Base-by-base conservation (phyloP, 2,329 filamentous ascomycete species). In the Aspergillus carbonarius region DNA sequence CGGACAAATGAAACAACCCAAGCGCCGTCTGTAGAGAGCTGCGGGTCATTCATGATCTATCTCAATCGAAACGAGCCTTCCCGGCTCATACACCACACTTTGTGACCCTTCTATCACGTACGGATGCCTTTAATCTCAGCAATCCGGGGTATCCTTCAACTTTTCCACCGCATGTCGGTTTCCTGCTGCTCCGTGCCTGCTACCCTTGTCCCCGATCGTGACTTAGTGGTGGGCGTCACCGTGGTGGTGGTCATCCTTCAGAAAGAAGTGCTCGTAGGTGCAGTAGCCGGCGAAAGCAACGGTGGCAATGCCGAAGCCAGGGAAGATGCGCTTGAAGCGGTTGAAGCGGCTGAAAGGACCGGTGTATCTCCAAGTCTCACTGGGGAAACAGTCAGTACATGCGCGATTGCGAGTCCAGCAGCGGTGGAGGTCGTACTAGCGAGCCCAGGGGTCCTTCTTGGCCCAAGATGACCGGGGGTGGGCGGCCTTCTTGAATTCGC, bases 321-420 rank as follows among this genome's bases (percentile, higher is more conserved):
- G 95, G 74, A 99, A 92, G 64, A 87, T 82, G 70, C 85, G 82
- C 81, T 88, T 92, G 82, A 97, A 95, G 69, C 95, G 89, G 81
- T 96, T 96, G 80, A 83, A 90, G 69, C 93, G 86, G 66, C 88
- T 89, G 82, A 97, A 98, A 55, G 86, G 88, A 63, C 93, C 95
- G 35, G 85, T 88, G 82, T 96, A 97, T 78, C 95, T 86, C 95
- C 95, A 99, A 73, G 90, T 85, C 82, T 99, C 95, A 73, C 95
- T 99, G 75, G 37, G 15, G 25, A 30, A 6, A 18, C 40, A 50
- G 68, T 71, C 58, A 72, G 61, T 52, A 58, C 46, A 42, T 23
- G 34, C 2, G 42, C 23, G 44, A 34, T 20, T 15, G 23, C 52
- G 37, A n/a, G 10, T 9, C 42, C 35, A 51, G 23, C 8, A 50